phyloP scores from a whole-genome alignment of 2,329 filamentous ascomycete species.

The Niveomyces coronatus region DNA sequence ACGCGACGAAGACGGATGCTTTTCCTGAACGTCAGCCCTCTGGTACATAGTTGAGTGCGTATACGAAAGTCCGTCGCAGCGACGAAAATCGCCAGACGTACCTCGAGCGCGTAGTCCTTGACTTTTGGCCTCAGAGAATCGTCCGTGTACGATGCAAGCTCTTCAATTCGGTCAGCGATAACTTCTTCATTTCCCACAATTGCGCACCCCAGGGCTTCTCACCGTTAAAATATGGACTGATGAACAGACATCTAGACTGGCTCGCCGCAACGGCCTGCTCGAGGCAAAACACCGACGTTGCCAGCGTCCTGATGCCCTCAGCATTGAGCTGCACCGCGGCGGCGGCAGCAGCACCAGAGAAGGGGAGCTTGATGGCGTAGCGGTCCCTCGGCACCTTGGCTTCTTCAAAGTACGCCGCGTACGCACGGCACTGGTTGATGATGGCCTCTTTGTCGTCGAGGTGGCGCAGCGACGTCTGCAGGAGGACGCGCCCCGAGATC shows the following conservation, averaged over 20 bases:
- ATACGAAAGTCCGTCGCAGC: no score
- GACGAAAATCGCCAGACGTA: no score
- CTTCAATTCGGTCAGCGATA: neutral
- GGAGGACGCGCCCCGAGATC: conserved; percentile 14
- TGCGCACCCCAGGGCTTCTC: neutral
- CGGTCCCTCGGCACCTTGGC: conserved; percentile 13
- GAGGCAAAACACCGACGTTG: conserved; percentile 15
- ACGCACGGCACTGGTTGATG: conserved; percentile 13
- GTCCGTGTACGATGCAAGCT: conserved; percentile 23
- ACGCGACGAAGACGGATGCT: conserved; percentile 37
- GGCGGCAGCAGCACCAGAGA: conserved; percentile 13
- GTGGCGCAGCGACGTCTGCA: conserved; percentile 14
- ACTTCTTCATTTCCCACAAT: neutral
- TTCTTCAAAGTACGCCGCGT: conserved; percentile 12
- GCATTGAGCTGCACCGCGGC: conserved; percentile 12
- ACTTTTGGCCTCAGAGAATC: conserved; percentile 34
- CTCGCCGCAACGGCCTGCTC: conserved; percentile 17
- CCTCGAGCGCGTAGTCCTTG: conserved; percentile 32
- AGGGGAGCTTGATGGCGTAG: conserved; percentile 16
- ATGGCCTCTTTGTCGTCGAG: conserved; percentile 12
- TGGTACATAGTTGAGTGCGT: no score
- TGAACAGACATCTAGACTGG: conserved; percentile 15
- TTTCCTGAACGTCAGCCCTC: no score
- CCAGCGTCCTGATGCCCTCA: conserved; percentile 16
- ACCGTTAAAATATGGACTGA: conserved; percentile 17